Conservation (phyloP, 2,329 filamentous ascomycete genomes). For the Cladophialophora carrionii region DNA sequence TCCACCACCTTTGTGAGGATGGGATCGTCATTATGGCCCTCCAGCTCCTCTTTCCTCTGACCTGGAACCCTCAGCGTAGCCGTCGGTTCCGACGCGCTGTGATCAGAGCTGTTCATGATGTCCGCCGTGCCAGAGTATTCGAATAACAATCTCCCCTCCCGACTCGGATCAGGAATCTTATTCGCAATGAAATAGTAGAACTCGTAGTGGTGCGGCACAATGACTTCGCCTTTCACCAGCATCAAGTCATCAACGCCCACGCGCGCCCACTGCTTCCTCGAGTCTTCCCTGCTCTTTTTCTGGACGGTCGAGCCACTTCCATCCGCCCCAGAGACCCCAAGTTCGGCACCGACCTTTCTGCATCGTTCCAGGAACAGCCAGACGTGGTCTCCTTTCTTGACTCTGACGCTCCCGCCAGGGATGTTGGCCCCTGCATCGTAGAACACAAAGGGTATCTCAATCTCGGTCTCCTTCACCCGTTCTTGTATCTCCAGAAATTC, state of each 20-base stretch:
- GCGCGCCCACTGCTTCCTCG: constrained; percentile 81
- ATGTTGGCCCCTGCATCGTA: constrained; percentile 86
- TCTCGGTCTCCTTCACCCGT: constrained; percentile 83
- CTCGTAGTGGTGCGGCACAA: constrained; percentile 97
- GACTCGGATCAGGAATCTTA: constrained; percentile 62
- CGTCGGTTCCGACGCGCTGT: constrained; percentile 45
- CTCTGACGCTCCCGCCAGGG: constrained; percentile 77
- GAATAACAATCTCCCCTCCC: constrained; percentile 77
- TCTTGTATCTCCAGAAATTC: constrained; percentile 85
- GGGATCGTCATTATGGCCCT: constrained; percentile 78
- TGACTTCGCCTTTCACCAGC: constrained; percentile 85
- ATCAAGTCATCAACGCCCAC: constrained; percentile 95
- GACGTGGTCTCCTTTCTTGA: constrained; percentile 90
- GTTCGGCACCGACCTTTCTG: constrained; percentile 82
- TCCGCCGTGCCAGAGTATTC: constrained; percentile 63
- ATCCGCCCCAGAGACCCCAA: constrained; percentile 68
- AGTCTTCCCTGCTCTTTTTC: constrained; percentile 54
- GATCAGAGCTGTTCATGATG: constrained; percentile 22
- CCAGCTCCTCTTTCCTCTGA: constrained; percentile 62
- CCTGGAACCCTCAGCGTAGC: constrained; percentile 50
- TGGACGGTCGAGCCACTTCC: constrained; percentile 36
- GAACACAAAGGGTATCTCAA: constrained; percentile 92
- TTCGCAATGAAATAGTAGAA: constrained; percentile 98
- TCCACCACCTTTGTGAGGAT: constrained; percentile 90
- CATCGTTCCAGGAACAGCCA: constrained; percentile 94